Evolutionary conservation across 106 monocot species (phyloP), one percentile per base, ranked within the genome.

Genomic region (Dendrobium nobile): DNA sequence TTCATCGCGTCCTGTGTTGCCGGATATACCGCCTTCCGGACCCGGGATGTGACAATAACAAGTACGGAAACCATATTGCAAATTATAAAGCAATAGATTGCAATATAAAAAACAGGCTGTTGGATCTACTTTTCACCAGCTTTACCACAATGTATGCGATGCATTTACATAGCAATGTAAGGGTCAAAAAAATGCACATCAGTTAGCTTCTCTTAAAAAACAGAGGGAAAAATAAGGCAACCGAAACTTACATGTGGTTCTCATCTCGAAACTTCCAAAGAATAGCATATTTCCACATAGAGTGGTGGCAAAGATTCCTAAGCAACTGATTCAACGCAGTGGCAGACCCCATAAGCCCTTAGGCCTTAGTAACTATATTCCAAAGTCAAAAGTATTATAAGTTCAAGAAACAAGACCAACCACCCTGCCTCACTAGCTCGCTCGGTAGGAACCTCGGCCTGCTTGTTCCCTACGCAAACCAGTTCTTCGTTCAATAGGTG

Each of bases 381-480:
- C 15, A 78, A 6, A 24, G 48, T 43, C 44, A 75, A 41, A 75
- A 3, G 33, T 73, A 73, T 41, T 40, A 73, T 9, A 48, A 82
- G 42, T 16, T 78, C 47, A 27, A 75, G 26, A 41, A 8, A 28
- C 8, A 11, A 2, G 68, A 77, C 16, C 17, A 64, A 24, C 4
- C 41, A 1, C 17, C 13, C 19, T 16, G 28, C 42, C 51, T 47
- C 20, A 11, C 84, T 91, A 95, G 70, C 95, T 92, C 13, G 85
- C 90, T 48, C 90, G 85, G 87, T 90, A 95, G 22, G 88, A 85
- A 4, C 90, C 90, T 73, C 95, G 83, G 11, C 95, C 92, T 28
- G 95, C 95, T 81, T 92, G 95, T 75, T 90, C 84, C 79, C 88
- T 82, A 1, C 87, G 82, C 79, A 92, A 81, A 80, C 90, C 88